Conservation (phyloP, 139 green algal species). For the Picocystis salinarum region DNA sequence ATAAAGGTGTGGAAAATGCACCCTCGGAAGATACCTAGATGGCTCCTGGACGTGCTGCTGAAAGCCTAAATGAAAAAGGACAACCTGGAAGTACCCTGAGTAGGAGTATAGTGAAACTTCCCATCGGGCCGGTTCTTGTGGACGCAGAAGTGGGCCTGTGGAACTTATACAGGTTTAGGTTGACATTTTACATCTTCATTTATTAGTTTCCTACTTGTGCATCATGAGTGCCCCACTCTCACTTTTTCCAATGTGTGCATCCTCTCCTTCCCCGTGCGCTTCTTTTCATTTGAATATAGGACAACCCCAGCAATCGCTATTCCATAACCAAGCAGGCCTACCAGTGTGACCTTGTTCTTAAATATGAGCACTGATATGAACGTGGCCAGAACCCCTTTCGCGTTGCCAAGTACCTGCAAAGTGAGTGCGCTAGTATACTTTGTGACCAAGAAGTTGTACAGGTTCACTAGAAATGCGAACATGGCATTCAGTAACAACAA, state of each 20-base stretch:
- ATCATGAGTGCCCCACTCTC: no score
- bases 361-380: conserved; percentile 65
- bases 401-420: conserved; percentile 85
- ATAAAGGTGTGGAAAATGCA: no score
- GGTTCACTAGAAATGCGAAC: conserved; percentile 85
- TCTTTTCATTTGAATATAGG: conserved; percentile 28
- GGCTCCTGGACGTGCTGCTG: no score
- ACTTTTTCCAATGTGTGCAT: neutral
- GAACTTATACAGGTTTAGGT: no score
- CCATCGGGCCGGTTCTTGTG: no score
- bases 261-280: neutral
- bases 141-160: no score
- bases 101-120: no score
- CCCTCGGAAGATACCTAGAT: no score
- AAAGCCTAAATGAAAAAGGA: no score
- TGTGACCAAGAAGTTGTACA: conserved; percentile 95
- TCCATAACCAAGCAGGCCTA: conserved; percentile 50
- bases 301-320: conserved; percentile 64
- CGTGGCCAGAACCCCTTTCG: conserved; percentile 80
- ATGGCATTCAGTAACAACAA: conserved; percentile 58
- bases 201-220: no score
- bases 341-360: conserved; percentile 54
- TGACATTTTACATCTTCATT: no score
- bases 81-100: no score
- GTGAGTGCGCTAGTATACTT: conserved; percentile 84